A percentile compares a stretch with the other conserved stretches of the same genome.
These are phyloP conservation scores for Trametes cubensis DNA, from an alignment of 768 basidiomycete genomes.

Conservation along the genomic window DNA sequence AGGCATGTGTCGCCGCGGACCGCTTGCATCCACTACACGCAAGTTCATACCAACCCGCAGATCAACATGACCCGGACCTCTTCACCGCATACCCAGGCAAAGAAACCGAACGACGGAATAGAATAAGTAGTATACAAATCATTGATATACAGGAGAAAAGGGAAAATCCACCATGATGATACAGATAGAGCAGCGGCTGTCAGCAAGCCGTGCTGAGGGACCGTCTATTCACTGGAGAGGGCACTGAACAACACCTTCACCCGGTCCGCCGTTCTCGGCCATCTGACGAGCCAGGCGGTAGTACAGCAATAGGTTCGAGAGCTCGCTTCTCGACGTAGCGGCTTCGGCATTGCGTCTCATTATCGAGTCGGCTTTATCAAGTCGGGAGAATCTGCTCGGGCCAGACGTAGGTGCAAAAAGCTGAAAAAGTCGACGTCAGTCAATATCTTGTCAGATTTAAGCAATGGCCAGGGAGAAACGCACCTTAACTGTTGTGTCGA, in stretches of 20 bases:
- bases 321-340: slow-evolving; percentile 32
- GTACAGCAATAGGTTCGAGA: slow-evolving; percentile 37
- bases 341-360: slow-evolving; percentile 54
- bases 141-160: neutral
- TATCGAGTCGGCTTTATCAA: slow-evolving; percentile 54
- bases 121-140: neutral
- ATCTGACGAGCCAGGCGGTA: slow-evolving; percentile 28
- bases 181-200: no score
- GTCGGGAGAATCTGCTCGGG: slow-evolving; percentile 55
- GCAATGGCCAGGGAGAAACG: slow-evolving; percentile 10
- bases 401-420: slow-evolving; percentile 63
- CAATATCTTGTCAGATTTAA: neutral
- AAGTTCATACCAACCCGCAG: no score
- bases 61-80: no score
- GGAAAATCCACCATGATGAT: neutral
- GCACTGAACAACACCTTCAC: slow-evolving; percentile 18
- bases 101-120: neutral
- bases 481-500: slow-evolving; percentile 85
- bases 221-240: slow-evolving; percentile 19
- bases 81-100: no score
- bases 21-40: neutral
- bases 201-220: no score
- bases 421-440: slow-evolving; percentile 37
- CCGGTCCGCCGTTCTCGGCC: slow-evolving; percentile 5
- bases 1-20: slow-evolving; percentile 4